Evolutionary conservation across 2,329 filamentous ascomycete genomes (phyloP), one percentile per base, ranked within the genome.

Genomic region (Neurospora crassa): DNA sequence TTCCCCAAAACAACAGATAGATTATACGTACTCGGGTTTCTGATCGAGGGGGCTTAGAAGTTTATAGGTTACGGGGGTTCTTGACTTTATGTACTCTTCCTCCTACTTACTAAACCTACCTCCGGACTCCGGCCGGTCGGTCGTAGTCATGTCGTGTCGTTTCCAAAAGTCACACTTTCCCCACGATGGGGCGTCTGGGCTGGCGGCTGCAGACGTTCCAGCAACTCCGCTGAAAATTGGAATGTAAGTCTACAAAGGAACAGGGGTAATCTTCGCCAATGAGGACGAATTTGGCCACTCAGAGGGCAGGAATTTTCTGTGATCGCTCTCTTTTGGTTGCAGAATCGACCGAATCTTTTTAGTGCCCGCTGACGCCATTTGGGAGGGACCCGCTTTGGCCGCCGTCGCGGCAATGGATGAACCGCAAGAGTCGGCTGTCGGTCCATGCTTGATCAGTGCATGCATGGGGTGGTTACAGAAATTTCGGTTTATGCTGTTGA

Each of bases 351-450:
- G 43, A 69, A 40, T 69, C 68, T 72, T 71, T 71, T 73, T 76
- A 76, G 74, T 72, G 73, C 71, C 72, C 70, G 73, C 73, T 77
- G 75, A 77, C 76, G 76, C 76, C 76, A 77, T 77, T 74, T 73
- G 71, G 69, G 67, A 72, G 34, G 73, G 53, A 63, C 53, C 53
- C 53, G 53, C 53, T 63, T 63, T 63, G 24, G 53, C 53, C 53
- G 53, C 29, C 34, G 53, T 63, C 29, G 53, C 53, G 24, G 29
- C 16, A 37, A 63, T 0, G 29, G 29, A 8, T 63, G 14, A 63
- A 63, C 53, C 53, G 29, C 53, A 24, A 6, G 1, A 6, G 1
- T 16, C 53, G 53, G 53, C 53, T 63, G 53, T 63, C 53, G 53
- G 53, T 53, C 24, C 12, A 53, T 53, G 20, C 12, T 47, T 45